Conservation (phyloP, 768 basidiomycete genomes). For the Lentinula lateritia region DNA sequence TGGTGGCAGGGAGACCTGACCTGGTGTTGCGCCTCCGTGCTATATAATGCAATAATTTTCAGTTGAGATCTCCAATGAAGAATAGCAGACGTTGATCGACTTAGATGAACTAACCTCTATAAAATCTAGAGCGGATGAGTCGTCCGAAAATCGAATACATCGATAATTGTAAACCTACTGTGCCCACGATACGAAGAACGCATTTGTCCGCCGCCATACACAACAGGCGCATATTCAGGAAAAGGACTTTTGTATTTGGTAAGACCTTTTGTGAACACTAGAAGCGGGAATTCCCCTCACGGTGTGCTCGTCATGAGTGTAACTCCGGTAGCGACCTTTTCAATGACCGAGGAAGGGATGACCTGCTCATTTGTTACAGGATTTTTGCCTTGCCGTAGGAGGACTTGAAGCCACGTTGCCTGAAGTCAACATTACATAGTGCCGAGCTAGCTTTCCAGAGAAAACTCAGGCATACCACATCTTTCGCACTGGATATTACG, state of each 20-base stretch:
- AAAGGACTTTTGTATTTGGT: not conserved
- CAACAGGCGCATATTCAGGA: conserved; percentile 17
- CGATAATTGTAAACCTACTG: conserved; percentile 9
- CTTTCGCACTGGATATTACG: conserved; percentile 21
- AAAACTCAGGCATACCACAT: conserved; percentile 15
- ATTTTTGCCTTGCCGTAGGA: conserved; percentile 19
- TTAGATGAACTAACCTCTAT: not conserved
- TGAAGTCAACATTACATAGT: not conserved
- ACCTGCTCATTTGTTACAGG: conserved; percentile 16
- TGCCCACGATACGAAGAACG: conserved; percentile 20
- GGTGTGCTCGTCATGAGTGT: conserved; percentile 6
- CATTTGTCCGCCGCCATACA: conserved; percentile 24
- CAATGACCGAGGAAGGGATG: conserved; percentile 19
- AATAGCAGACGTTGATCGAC: too few species aligned
- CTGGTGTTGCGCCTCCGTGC: not conserved
- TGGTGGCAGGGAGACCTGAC: not conserved
- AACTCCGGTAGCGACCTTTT: conserved; percentile 18
- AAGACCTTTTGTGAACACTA: not conserved
- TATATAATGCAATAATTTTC: not conserved
- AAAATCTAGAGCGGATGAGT: not conserved
- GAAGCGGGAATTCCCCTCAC: not conserved
- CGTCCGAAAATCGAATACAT: not conserved
- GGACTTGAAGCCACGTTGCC: conserved; percentile 24
- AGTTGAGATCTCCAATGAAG: too few species aligned
- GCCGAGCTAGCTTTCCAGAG: too few species aligned